phyloP scores from a whole-genome alignment of 805 yeast species.

The Kuraishia piskuri region DNA sequence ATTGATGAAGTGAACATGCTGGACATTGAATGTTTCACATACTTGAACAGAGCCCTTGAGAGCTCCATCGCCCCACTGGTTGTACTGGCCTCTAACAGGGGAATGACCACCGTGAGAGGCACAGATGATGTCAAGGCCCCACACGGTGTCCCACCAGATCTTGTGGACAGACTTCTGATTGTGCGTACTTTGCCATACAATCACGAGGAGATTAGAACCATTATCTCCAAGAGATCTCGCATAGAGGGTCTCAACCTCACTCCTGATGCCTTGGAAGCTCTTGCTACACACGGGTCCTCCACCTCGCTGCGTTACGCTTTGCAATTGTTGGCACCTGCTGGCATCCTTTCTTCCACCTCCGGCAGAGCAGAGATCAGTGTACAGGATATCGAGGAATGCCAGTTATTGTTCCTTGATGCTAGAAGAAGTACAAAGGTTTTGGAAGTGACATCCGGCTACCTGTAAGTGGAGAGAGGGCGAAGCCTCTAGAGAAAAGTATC shows the following conservation, averaged over 20 bases:
- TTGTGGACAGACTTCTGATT: conserved; percentile 84
- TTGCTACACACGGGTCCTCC: conserved; percentile 65
- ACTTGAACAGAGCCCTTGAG: conserved; percentile 89
- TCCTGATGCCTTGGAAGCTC: conserved; percentile 60
- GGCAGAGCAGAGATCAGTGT: conserved; percentile 62
- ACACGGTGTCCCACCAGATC: conserved; percentile 95
- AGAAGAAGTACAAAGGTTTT: conserved; percentile 70
- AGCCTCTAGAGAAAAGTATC: background rate
- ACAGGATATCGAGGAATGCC: conserved; percentile 78
- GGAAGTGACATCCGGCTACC: conserved; percentile 27
- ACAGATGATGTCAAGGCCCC: conserved; percentile 81
- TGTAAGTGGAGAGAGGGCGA: conserved; percentile 2
- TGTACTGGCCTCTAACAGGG: conserved; percentile 92
- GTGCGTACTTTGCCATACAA: conserved; percentile 88
- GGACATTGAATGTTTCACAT: conserved; percentile 93
- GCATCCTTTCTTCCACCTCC: conserved; percentile 65
- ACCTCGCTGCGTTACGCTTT: conserved; percentile 88
- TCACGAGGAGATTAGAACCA: conserved; percentile 71
- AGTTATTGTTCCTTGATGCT: conserved; percentile 76
- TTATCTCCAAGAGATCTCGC: conserved; percentile 72
- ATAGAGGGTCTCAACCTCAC: conserved; percentile 66
- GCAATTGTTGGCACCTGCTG: conserved; percentile 87
- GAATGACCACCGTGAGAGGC: conserved; percentile 86
- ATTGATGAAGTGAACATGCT: conserved; percentile 98
- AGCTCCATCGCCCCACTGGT: conserved; percentile 90